Evolutionary conservation across 768 basidiomycete genomes (phyloP), one percentile per base, ranked within the genome.

Genomic region (Pleurotus tuber-regium): DNA sequence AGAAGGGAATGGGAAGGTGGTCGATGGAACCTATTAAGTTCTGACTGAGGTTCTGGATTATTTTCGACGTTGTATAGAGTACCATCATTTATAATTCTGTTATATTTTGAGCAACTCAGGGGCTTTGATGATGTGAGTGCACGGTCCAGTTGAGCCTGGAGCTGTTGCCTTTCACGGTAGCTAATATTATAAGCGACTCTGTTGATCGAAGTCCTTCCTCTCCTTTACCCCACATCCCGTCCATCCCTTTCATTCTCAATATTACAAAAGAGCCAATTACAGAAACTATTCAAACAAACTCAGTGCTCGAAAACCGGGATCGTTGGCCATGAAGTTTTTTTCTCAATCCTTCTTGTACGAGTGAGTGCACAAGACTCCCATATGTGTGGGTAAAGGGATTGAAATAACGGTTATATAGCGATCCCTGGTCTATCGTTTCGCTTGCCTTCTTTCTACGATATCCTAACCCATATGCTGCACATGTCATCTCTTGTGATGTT

Each of bases 401-500:
- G 12, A 23, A 28, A 11, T 16, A 21, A 16, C 8, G n/a, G 14
- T 16, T 12, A 30, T 12, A 5, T 60, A 94, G 93, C 77, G 92
- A 97, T 81, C 83, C 93, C 67, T 93, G 95, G 84, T 78, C 90
- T 52, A 95, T 90, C 59, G 90, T 96, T 53, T 84, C 95, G 16
- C 77, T 96, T 57, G 95, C 95, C 10, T 97, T 89, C 76, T 95
- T 95, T 66, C 75, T 97, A 53, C 88, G 95, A 56, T 98, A 97
- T 69, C 95, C 95, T 3, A 98, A 97, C 65, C 93, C 95, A 43
- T 92, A 92, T 62, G 91, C 95, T 4, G 76, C 89, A 30, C 95
- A 98, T 71, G 87, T 98, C 66, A 71, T 95, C 58, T 94, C 94
- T 3, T 95, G 92, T 77, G 95, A 98, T 73, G 93, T 98, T 62